Base-by-base conservation (phyloP, 2,329 filamentous ascomycete genomes). In the Paraphaeosphaeria sporulosa region DNA sequence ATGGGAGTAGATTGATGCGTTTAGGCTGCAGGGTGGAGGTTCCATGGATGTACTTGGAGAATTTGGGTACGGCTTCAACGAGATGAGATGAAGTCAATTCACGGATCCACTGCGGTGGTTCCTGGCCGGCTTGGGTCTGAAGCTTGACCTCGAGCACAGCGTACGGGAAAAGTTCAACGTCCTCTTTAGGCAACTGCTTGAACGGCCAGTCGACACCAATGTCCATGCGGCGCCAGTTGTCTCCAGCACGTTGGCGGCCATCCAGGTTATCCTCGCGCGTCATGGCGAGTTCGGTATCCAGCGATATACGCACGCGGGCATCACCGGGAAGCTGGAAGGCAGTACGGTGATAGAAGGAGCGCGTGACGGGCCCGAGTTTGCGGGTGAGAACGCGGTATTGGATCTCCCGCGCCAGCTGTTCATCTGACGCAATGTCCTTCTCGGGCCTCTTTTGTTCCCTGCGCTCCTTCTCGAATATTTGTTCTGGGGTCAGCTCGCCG, bases 21-120 rank as follows among this genome's bases (percentile, higher is more conserved):
- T 89, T 86, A 0, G 94, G 94, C 77, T 97, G 96, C 48, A 99
- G 81, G 12, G 88, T 91, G 10, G 94, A 94, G 1, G 90, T 93
- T 60, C 95, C 95, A 78, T 99, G 95, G 60, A 99, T 98, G 78
- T 98, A 99, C 81, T 99, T 99, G 73, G 93, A 97, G 80, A 98
- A 99, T 76, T 99, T 99, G 63, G 95, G 95, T 2, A 99, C 94
- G n/a, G 95, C 94, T 80, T 99, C 95, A 2, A 99, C 95, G 17
- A 99, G 85, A 80, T 99, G 95, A 64, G 93, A 97, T 13, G 92
- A 86, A 47, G 93, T 96, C 54, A 99, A 85, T 74, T 98, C 93
- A 23, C 93, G 90, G 69, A 99, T 94, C 95, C 95, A 99, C 74
- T 96, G 91, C 0, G 95, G 95, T 15, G 95, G 93, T 74, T 97